phyloP scores from a whole-genome alignment of 345 rosid genomes.

The Mangifera indica region DNA sequence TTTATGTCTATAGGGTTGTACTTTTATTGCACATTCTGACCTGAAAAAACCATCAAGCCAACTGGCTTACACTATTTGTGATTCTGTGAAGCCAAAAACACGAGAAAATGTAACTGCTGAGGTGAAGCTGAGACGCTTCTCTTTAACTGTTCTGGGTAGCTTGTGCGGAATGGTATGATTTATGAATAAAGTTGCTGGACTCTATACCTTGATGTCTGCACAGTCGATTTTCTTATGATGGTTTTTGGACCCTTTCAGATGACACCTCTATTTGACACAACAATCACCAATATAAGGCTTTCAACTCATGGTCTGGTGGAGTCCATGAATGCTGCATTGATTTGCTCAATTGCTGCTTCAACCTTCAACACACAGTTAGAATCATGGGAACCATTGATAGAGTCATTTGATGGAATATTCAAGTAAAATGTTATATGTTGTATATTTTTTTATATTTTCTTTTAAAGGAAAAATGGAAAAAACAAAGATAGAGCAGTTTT shows the following conservation, averaged over 20 bases:
- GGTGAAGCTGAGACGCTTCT: conserved; percentile 77
- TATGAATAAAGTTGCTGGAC: conserved; percentile 7
- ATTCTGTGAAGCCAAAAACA: conserved; percentile 80
- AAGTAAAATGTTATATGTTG: conserved; percentile 49
- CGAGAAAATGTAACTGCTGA: conserved; percentile 84
- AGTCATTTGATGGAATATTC: conserved; percentile 99
- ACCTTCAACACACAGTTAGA: conserved; percentile 87
- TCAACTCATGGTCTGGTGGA: conserved; percentile 89
- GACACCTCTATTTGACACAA: conserved; percentile 86
- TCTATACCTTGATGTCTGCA: not conserved
- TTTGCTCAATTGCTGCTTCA: conserved; percentile 92
- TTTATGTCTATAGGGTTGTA: conserved; percentile 71
- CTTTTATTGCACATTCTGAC: conserved; percentile 92
- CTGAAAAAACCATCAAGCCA: conserved; percentile 74
- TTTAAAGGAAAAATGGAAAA: not conserved
- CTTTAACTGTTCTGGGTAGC: conserved; percentile 84
- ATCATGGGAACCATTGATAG: conserved; percentile 99
- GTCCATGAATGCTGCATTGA: conserved; percentile 94
- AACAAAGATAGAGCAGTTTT: conserved; percentile 12
- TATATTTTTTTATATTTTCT: conserved; percentile 19
- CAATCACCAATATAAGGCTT: conserved; percentile 89
- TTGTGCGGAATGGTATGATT: conserved; percentile 83
- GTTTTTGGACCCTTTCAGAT: conserved; percentile 51
- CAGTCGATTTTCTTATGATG: conserved; percentile 6
- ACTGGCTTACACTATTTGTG: conserved; percentile 80